Percentiles rank a stretch among this genome's conserved stretches.
Evolutionary conservation across 192 early-diverging fungal genomes (phyloP).

Genomic region (Dimargaris xerosporica): DNA sequence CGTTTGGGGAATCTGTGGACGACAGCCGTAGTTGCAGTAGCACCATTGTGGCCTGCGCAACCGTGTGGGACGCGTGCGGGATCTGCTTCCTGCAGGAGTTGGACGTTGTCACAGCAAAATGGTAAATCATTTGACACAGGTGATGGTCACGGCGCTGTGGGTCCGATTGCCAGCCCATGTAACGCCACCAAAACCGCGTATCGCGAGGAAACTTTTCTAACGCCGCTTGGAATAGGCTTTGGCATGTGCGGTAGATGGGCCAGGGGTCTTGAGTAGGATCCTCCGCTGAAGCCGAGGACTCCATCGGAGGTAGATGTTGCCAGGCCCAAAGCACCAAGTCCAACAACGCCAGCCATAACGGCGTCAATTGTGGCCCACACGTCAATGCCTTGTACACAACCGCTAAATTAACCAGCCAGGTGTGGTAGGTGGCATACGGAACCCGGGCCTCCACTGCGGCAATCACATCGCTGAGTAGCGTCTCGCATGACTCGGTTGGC

Average conservation of each 20-base stretch:
- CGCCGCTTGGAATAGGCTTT: not conserved
- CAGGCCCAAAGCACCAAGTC: constrained; percentile 3
- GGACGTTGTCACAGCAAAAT: no score
- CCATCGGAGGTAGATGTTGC: no score
- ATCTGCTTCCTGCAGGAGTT: no score
- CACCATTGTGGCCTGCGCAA: no score
- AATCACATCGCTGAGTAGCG: no score
- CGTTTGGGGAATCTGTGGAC: no score
- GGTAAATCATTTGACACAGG: not conserved
- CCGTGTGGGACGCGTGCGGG: no score
- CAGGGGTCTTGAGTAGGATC: not conserved
- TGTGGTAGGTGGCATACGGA: no score
- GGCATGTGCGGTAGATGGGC: not conserved
- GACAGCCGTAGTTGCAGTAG: no score
- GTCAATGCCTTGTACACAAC: not conserved
- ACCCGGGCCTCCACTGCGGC: no score
- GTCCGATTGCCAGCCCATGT: not conserved
- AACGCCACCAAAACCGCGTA: constrained; percentile 2
- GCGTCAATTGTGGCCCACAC: not conserved
- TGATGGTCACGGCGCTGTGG: not conserved
- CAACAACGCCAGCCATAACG: not conserved
- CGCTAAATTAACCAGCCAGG: not conserved
- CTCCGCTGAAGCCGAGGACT: not conserved
- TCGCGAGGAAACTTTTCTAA: not conserved
- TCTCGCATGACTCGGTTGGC: no score